A percentile compares a stretch with the other conserved stretches of the same genome.
Conservation (phyloP, 2,329 filamentous ascomycete species). For the Furcasterigmium sp. region DNA sequence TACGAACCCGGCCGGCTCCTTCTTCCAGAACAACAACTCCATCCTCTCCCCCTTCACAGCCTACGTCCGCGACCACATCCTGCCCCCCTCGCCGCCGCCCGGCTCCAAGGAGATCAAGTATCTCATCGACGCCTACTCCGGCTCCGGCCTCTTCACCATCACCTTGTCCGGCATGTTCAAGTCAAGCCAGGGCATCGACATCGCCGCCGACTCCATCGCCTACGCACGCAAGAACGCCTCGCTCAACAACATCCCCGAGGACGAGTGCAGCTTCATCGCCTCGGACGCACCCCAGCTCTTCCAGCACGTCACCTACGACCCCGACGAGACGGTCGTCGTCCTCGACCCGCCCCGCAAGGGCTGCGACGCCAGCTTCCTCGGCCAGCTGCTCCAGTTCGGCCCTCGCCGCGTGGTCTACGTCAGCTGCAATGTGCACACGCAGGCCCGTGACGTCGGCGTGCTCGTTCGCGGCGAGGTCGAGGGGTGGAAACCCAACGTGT, state of each 20-base stretch:
- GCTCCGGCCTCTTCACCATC: constrained; percentile 94
- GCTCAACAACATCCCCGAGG: constrained; percentile 63
- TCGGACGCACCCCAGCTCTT: constrained; percentile 85
- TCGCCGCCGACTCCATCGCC: constrained; percentile 70
- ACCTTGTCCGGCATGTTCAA: constrained; percentile 83
- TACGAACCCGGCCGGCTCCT: constrained; percentile 85
- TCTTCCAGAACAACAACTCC: constrained; percentile 99
- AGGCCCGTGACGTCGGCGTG: constrained; percentile 87
- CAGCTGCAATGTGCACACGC: constrained; percentile 96
- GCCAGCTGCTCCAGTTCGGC: constrained; percentile 72
- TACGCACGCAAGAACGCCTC: constrained; percentile 74
- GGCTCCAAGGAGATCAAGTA: constrained; percentile 57
- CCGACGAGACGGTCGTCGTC: constrained; percentile 85
- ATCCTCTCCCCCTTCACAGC: constrained; percentile 83
- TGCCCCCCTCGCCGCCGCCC: constrained; percentile 39
- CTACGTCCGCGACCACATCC: constrained; percentile 77
- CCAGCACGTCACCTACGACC: constrained; percentile 63
- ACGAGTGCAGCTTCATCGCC: constrained; percentile 77
- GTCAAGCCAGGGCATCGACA: constrained; percentile 84
- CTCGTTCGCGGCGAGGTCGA: constrained; percentile 62
- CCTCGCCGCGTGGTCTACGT: constrained; percentile 86
- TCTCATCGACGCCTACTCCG: constrained; percentile 96
- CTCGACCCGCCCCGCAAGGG: constrained; percentile 96
- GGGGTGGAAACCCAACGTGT: constrained; percentile 13
- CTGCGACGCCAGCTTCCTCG: constrained; percentile 79